phyloP scores from a whole-genome alignment of 2,329 filamentous ascomycete genomes.

The Dothiorella sarmentorum region DNA sequence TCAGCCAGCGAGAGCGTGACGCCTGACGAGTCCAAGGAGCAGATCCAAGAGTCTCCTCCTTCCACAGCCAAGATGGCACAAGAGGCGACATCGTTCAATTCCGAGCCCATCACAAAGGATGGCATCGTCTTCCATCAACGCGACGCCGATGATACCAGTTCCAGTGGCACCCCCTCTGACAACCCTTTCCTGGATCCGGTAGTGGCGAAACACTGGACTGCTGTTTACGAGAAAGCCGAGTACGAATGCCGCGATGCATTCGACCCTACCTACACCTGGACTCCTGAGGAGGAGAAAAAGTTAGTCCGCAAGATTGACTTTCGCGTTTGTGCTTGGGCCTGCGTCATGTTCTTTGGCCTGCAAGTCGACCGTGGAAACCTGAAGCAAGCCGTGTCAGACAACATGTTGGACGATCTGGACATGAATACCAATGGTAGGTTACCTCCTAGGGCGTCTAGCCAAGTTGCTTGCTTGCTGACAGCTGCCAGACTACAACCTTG shows the following conservation, averaged over 20 bases:
- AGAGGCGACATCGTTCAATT: not conserved
- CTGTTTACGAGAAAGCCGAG: slow-evolving; percentile 29
- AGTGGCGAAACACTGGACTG: slow-evolving; percentile 27
- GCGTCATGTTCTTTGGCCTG: slow-evolving; percentile 50
- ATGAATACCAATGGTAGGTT: slow-evolving; percentile 17
- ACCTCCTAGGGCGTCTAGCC: not conserved
- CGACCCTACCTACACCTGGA: slow-evolving; percentile 47
- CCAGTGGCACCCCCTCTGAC: not conserved
- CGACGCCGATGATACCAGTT: not conserved
- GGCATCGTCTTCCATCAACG: slow-evolving; percentile 1
- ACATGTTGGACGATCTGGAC: slow-evolving; percentile 40
- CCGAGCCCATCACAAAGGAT: slow-evolving; percentile 10
- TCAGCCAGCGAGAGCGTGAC: slow-evolving; percentile 9
- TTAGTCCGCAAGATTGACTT: slow-evolving; percentile 41
- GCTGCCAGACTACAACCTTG: slow-evolving; percentile 19
- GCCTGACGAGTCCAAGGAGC: not conserved
- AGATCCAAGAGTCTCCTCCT: not conserved
- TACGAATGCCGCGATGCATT: slow-evolving; percentile 45
- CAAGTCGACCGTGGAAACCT: slow-evolving; percentile 49
- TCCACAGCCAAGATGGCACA: not conserved
- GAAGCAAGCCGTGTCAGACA: slow-evolving; percentile 40
- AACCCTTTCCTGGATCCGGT: slow-evolving; percentile 26
- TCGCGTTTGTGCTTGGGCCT: slow-evolving; percentile 33
- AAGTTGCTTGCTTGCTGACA: not conserved
- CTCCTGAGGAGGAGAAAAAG: slow-evolving; percentile 47